Percentiles rank a stretch among this genome's conserved stretches.
Conservation (phyloP, 78 protist species). For the Creolimax fragrantissima region DNA sequence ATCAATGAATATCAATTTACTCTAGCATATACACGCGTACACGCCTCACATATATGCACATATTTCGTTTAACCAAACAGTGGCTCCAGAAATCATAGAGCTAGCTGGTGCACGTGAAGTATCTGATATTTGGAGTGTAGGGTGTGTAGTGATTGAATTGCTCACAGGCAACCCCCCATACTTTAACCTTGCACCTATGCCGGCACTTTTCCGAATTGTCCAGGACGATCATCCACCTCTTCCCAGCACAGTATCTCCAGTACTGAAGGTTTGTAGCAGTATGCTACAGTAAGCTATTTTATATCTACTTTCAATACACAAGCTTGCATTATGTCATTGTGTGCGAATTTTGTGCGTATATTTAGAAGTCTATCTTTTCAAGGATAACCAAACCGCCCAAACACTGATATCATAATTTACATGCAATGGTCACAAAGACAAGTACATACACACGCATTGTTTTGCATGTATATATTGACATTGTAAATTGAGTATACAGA, state of each 20-base stretch:
- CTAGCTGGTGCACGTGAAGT: constrained; percentile 67
- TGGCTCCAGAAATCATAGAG: constrained; percentile 95
- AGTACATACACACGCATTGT: neutral
- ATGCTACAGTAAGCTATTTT: neutral
- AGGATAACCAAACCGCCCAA: no score
- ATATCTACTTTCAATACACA: neutral
- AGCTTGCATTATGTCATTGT: no score
- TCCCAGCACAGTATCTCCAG: constrained; percentile 77
- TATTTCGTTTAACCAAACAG: constrained; percentile 28
- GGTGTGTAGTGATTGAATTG: constrained; percentile 92
- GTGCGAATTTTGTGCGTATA: neutral
- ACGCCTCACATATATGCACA: no score
- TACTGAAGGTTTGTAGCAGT: neutral
- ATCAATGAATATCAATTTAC: no score
- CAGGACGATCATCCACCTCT: constrained; percentile 90
- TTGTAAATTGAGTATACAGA: no score
- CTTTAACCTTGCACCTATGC: constrained; percentile 84
- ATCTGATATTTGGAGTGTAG: constrained; percentile 93
- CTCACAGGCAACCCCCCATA: constrained; percentile 92
- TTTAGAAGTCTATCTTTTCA: neutral
- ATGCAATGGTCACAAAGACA: no score
- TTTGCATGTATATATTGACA: neutral
- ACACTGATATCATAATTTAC: no score
- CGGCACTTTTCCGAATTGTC: constrained; percentile 91
- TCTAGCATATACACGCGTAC: no score